A percentile compares a stretch with the other conserved stretches of the same genome.
These are phyloP conservation scores for Hordeum vulgare DNA, from an alignment of 176 grass and related monocot species.

Conservation along the genomic window DNA sequence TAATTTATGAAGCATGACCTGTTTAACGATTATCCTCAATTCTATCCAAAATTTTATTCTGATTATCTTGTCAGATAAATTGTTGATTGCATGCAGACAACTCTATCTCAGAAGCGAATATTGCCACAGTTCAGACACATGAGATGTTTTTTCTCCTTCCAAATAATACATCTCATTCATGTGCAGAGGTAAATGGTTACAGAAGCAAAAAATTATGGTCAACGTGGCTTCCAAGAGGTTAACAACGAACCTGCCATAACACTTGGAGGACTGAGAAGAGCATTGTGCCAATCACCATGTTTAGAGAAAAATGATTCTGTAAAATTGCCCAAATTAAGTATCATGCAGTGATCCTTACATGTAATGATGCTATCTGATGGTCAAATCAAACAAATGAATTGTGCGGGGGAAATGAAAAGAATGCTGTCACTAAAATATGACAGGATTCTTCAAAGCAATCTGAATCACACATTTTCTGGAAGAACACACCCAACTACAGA, in stretches of 20 bases:
- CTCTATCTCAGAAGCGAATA: not conserved
- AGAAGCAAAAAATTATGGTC: not conserved
- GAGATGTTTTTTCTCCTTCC: not conserved
- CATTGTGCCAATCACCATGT: slow-evolving; percentile 87
- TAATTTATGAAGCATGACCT: not conserved
- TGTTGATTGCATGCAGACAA: not conserved
- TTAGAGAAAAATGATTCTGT: slow-evolving; percentile 60
- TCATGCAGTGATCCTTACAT: not conserved
- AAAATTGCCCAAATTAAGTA: slow-evolving; percentile 21
- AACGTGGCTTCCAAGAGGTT: not conserved
- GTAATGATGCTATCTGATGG: slow-evolving; percentile 3
- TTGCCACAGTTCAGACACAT: not conserved
- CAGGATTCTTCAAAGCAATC: not conserved
- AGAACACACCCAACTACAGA: not conserved
- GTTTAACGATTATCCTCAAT: not conserved
- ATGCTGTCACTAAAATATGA: not conserved
- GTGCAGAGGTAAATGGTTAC: not conserved
- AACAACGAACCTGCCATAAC: slow-evolving; percentile 77
- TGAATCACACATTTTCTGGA: not conserved
- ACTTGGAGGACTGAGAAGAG: slow-evolving; percentile 95
- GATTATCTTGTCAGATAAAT: not conserved
- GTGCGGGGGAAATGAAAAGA: not conserved
- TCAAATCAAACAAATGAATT: not conserved
- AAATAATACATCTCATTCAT: not conserved
- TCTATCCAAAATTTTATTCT: not conserved